Conservation (phyloP, 2,329 filamentous ascomycete species). For the Gremmenia infestans region DNA sequence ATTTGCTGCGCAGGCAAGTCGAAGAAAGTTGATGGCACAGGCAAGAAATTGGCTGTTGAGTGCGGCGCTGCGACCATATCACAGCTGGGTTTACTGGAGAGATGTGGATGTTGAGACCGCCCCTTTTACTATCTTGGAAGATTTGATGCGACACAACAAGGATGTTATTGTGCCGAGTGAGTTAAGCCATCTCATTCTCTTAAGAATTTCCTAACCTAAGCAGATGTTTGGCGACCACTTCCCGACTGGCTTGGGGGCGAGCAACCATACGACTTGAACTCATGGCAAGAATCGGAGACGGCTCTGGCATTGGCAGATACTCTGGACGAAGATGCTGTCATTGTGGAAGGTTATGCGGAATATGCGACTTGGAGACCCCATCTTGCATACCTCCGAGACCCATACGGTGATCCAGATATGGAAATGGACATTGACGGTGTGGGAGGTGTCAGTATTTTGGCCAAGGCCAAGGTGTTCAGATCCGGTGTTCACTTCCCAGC, state of each 20-base stretch:
- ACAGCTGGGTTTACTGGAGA: slow-evolving; percentile 99
- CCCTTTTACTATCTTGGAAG: slow-evolving; percentile 92
- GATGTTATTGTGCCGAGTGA: slow-evolving; percentile 97
- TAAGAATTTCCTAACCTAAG: background rate
- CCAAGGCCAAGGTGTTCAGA: slow-evolving; percentile 92
- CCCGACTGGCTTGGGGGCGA: slow-evolving; percentile 98
- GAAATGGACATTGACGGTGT: slow-evolving; percentile 99
- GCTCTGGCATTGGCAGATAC: slow-evolving; percentile 90
- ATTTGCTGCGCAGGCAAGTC: slow-evolving; percentile 89
- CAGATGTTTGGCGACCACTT: slow-evolving; percentile 96
- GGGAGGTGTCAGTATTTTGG: slow-evolving; percentile 93
- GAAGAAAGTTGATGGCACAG: slow-evolving; percentile 96
- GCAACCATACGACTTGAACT: slow-evolving; percentile 97
- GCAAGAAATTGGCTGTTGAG: slow-evolving; percentile 95
- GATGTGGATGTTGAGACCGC: slow-evolving; percentile 98
- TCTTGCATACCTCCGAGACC: slow-evolving; percentile 91
- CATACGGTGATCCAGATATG: slow-evolving; percentile 97
- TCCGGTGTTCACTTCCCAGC: slow-evolving; percentile 95
- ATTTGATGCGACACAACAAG: slow-evolving; percentile 98
- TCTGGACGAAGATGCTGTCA: slow-evolving; percentile 94
- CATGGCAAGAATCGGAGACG: slow-evolving; percentile 98
- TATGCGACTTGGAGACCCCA: slow-evolving; percentile 98
- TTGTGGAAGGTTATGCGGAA: slow-evolving; percentile 97
- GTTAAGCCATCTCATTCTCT: slow-evolving; percentile 34
- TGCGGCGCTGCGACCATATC: slow-evolving; percentile 85